Conservation (phyloP, 75 land plant species). For the Ceratopteris richardii region DNA sequence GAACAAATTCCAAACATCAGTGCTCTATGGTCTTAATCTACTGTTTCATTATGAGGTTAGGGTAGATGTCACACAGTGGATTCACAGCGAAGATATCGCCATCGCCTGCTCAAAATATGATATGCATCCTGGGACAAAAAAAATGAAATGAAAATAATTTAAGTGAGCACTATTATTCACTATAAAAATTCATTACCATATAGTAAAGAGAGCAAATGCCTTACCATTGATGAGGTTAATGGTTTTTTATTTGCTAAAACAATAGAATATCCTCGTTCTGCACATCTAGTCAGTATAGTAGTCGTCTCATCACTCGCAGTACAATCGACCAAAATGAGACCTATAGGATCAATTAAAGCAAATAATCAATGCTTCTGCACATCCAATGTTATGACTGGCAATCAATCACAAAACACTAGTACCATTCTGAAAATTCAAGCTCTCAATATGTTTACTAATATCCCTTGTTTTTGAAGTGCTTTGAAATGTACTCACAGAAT, state of each 20-base stretch:
- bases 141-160: no score
- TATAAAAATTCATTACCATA: no score
- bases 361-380: no score
- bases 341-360: slow-evolving; percentile 32
- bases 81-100: slow-evolving; percentile 54
- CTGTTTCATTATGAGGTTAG: neutral
- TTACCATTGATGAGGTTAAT: slow-evolving; percentile 53
- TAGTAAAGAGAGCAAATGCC: neutral
- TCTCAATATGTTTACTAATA: no score
- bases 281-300: slow-evolving; percentile 23
- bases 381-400: no score
- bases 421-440: no score
- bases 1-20: neutral
- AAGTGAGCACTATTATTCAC: no score
- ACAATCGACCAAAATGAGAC: slow-evolving; percentile 65
- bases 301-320: slow-evolving; percentile 71
- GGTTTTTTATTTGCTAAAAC: slow-evolving; percentile 88
- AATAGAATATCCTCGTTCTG: slow-evolving; percentile 50
- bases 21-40: neutral
- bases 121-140: slow-evolving; percentile 44
- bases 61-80: slow-evolving; percentile 46
- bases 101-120: slow-evolving; percentile 39
- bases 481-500: no score
- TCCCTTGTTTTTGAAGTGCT: no score
- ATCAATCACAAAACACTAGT: no score